Evolutionary conservation across 2,329 filamentous ascomycete species (phyloP).

Genomic region (Ceratocystiopsis sp.): DNA sequence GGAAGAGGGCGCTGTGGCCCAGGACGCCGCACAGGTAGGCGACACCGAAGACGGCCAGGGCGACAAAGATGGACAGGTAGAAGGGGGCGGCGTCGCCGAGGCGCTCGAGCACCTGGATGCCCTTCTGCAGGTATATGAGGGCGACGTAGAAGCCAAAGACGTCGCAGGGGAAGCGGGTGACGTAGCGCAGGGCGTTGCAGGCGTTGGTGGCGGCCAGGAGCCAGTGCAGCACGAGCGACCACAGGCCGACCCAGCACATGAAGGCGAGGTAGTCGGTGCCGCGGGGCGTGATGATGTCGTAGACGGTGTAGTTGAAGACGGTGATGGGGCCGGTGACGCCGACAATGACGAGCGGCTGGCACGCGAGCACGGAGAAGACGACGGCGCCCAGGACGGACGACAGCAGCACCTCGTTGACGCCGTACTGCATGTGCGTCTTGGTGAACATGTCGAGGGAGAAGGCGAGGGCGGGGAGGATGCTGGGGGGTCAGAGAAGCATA

Average conservation of each 20-base stretch:
- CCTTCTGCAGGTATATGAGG: conserved; percentile 82
- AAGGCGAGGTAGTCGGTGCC: conserved; percentile 74
- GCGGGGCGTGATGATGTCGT: conserved; percentile 65
- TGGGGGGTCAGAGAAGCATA: conserved; percentile 16
- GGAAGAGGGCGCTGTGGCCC: conserved; percentile 55
- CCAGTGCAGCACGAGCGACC: conserved; percentile 76
- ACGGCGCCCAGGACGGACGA: conserved; percentile 68
- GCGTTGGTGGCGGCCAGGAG: conserved; percentile 68
- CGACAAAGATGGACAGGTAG: conserved; percentile 64
- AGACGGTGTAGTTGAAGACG: conserved; percentile 88
- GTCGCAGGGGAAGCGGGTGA: conserved; percentile 82
- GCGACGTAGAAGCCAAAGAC: conserved; percentile 91
- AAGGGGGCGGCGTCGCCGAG: conserved; percentile 51
- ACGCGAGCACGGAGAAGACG: conserved; percentile 63
- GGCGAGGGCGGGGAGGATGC: conserved; percentile 71
- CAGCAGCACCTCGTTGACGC: conserved; percentile 82
- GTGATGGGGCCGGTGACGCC: conserved; percentile 85
- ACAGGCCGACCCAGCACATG: conserved; percentile 86
- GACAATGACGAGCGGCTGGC: conserved; percentile 78
- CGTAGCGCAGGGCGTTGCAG: conserved; percentile 76
- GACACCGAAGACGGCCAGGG: conserved; percentile 60
- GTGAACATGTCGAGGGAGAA: conserved; percentile 91
- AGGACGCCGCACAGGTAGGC: conserved; percentile 60
- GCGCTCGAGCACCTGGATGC: conserved; percentile 65
- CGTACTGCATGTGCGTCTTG: conserved; percentile 69